A percentile compares a stretch with the other conserved stretches of the same genome.
Conservation (phyloP, 257 asterid genomes). For the Misopates orontium region DNA sequence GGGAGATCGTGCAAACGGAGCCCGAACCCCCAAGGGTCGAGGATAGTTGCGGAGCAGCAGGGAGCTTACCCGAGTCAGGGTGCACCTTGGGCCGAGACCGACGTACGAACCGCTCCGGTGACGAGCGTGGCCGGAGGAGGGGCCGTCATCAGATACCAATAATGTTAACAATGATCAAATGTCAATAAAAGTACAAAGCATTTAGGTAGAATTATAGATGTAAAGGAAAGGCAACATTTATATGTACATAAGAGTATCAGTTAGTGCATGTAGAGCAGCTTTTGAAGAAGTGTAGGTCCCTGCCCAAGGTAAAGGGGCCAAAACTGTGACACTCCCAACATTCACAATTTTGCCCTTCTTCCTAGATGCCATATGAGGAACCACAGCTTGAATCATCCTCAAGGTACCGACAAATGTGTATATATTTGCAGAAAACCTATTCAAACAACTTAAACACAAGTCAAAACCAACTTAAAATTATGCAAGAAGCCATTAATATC, state of each 20-base stretch:
- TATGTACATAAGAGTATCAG: conserved; percentile 75
- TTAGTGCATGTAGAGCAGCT: conserved; percentile 83
- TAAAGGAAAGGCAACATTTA: background rate
- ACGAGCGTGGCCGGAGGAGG: too few species aligned
- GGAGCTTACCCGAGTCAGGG: too few species aligned
- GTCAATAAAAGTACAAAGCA: too few species aligned
- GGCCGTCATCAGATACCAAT: too few species aligned
- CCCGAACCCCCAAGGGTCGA: too few species aligned
- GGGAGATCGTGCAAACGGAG: too few species aligned
- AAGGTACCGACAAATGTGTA: conserved; percentile 52
- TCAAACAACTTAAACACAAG: background rate
- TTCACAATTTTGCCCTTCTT: conserved; percentile 87
- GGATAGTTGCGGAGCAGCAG: too few species aligned
- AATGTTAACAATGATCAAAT: too few species aligned
- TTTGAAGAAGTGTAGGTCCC: conserved; percentile 84
- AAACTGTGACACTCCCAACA: conserved; percentile 75
- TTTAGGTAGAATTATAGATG: background rate
- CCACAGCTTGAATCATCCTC: conserved; percentile 82
- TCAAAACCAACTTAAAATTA: conserved; percentile 1
- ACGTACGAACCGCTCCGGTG: too few species aligned
- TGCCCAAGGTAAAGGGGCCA: conserved; percentile 82
- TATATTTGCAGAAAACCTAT: background rate
- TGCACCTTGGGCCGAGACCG: too few species aligned
- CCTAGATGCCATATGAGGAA: conserved; percentile 92
- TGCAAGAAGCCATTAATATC: background rate